These are phyloP conservation scores for Cladophialophora bantiana DNA, from an alignment of 2,329 filamentous ascomycete species.

Conservation along the genomic window DNA sequence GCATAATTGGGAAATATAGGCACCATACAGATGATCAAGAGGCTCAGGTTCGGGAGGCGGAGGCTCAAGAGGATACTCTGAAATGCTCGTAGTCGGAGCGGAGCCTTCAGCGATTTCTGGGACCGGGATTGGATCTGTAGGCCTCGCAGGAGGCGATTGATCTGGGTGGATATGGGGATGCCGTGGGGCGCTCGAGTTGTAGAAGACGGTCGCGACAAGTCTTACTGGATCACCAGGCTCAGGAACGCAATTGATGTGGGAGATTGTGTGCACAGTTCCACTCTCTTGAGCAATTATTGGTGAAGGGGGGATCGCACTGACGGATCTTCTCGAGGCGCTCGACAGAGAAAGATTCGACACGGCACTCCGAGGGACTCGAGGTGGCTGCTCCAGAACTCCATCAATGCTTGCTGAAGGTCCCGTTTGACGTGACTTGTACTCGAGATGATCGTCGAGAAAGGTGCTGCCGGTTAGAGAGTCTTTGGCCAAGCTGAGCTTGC, in stretches of 20 bases:
- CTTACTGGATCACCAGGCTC: conserved; percentile 51
- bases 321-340: conserved; percentile 36
- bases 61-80: conserved; percentile 62
- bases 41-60: conserved; percentile 62
- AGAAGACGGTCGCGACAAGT: conserved; percentile 58
- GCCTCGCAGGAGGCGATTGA: conserved; percentile 47
- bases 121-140: conserved; percentile 50
- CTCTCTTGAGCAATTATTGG: conserved; percentile 50
- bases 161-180: conserved; percentile 59
- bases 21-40: conserved; percentile 62
- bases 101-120: conserved; percentile 54
- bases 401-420: conserved; percentile 40
- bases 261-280: conserved; percentile 56
- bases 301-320: conserved; percentile 39
- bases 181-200: conserved; percentile 53
- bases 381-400: conserved; percentile 39
- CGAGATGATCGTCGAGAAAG: conserved; percentile 56
- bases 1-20: conserved; percentile 62
- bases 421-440: conserved; percentile 47
- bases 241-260: conserved; percentile 50
- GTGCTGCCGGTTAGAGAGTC: conserved; percentile 51
- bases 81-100: conserved; percentile 59
- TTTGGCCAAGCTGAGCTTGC: conserved; percentile 53
- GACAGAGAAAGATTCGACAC: conserved; percentile 35
- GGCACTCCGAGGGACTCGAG: conserved; percentile 27